These are phyloP conservation scores for Trametes punicea DNA, from an alignment of 768 basidiomycete species.

Conservation along the genomic window DNA sequence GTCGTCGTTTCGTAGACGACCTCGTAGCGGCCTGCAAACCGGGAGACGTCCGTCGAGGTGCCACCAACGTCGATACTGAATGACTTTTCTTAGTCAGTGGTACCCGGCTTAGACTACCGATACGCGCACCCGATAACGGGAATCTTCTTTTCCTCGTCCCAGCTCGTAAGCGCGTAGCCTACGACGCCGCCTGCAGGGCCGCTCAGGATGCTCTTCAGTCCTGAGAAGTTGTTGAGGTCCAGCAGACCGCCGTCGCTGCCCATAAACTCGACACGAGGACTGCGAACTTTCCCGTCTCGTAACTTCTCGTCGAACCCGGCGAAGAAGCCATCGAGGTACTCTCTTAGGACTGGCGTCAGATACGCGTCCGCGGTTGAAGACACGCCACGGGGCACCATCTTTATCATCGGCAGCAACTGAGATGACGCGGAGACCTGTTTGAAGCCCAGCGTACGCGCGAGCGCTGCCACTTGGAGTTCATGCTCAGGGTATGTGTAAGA, in stretches of 20 bases:
- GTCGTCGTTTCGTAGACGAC: slow-evolving; percentile 95
- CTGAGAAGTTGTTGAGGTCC: slow-evolving; percentile 81
- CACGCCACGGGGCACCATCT: slow-evolving; percentile 89
- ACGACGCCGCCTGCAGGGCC: slow-evolving; percentile 97
- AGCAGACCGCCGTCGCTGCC: slow-evolving; percentile 87
- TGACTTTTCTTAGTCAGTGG: background rate
- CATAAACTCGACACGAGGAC: slow-evolving; percentile 91
- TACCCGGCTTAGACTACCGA: background rate
- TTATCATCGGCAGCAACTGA: slow-evolving; percentile 89
- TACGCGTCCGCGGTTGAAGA: slow-evolving; percentile 95
- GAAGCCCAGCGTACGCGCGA: slow-evolving; percentile 85
- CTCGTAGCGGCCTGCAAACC: slow-evolving; percentile 89
- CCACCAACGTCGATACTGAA: slow-evolving; percentile 87
- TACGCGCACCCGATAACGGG: slow-evolving; percentile 79
- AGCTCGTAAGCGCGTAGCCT: slow-evolving; percentile 89
- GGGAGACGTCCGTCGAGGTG: slow-evolving; percentile 92
- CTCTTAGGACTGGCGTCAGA: slow-evolving; percentile 80
- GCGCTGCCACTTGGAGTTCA: slow-evolving; percentile 63
- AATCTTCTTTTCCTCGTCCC: slow-evolving; percentile 65
- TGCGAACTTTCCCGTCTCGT: slow-evolving; percentile 52
- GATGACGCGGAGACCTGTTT: slow-evolving; percentile 86
- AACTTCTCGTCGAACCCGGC: slow-evolving; percentile 78
- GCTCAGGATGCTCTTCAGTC: slow-evolving; percentile 88
- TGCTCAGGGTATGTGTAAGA: slow-evolving; percentile 92
- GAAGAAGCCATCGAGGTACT: slow-evolving; percentile 92